Evolutionary conservation across 2,329 filamentous ascomycete genomes (phyloP), one percentile per base, ranked within the genome.

Genomic region (Nannizziopsis barbatae): DNA sequence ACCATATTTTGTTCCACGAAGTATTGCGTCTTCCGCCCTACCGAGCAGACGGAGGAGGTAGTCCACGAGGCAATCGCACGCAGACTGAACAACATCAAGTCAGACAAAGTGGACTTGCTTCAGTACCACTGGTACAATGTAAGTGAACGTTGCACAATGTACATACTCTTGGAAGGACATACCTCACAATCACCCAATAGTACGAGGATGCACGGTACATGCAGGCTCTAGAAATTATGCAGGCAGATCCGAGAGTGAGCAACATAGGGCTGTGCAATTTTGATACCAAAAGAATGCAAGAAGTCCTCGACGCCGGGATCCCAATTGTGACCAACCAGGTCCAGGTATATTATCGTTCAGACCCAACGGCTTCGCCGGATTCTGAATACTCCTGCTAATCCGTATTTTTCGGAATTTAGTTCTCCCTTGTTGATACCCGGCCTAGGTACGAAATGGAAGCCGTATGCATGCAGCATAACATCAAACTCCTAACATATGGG

Each of bases 401-500:
- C 7, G 17, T 43, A 22, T 31, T 15, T 33, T 20, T 12, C 32
- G 43, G 20, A 37, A n/a, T 35, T 18, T 12, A 66, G 59, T 69
- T 71, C 53, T 70, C 67, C 2, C 52, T 70, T 3, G 64, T 70
- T 31, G 68, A 70, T 43, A 57, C 62, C 4, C 57, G 67, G 11
- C 67, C 68, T 8, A 57, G 56, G 2, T 57, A 64, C 40, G 58
- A 58, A 18, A 70, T 71, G 67, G 63, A 53, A 3, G 55, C 58
- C 2, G 58, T 62, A 15, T 71, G 68, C 47, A 41, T 55, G 32
- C 60, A 62, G 22, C 56, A 70, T 33, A 55, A 62, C n/a, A 55
- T 71, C 43, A 70, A 70, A 47, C 59, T 71, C 1, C 57, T 71
- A n/a, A 70, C 68, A 5, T 71, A 71, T 50, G 67, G 68, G 1